Percentiles rank a stretch among this genome's conserved stretches.
Evolutionary conservation across 176 grass and related monocot species (phyloP).

Genomic region (Phoenix dactylifera): DNA sequence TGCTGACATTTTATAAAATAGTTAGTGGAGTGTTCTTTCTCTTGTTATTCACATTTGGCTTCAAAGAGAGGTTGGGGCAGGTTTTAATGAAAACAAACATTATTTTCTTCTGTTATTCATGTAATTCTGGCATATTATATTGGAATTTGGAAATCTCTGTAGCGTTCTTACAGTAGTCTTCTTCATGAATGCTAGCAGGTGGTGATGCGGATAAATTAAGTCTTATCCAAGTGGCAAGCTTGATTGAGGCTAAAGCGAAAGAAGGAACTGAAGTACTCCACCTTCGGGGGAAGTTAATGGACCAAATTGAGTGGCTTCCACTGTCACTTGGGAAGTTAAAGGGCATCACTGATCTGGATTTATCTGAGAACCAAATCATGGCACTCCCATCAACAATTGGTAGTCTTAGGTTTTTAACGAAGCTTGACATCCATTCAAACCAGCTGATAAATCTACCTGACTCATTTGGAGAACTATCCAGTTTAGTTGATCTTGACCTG

Average conservation of each 20-base stretch:
- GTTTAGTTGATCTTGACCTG: constrained; percentile 67
- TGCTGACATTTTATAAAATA: too few relatives aligned
- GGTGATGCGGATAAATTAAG: constrained; percentile 54
- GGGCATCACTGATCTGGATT: constrained; percentile 62
- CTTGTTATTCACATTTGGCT: too few relatives aligned
- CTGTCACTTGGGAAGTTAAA: constrained; percentile 87
- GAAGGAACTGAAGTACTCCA: constrained; percentile 49
- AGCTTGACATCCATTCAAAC: constrained; percentile 90
- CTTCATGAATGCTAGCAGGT: constrained; percentile 4
- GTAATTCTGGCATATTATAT: too few relatives aligned
- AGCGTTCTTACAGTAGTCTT: too few relatives aligned
- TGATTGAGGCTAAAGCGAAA: constrained; percentile 86
- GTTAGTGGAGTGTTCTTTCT: too few relatives aligned
- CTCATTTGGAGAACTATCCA: constrained; percentile 81
- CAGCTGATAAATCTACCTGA: constrained; percentile 81
- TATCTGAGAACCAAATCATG: constrained; percentile 88
- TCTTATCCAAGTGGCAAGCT: constrained; percentile 91
- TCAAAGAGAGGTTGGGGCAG: too few relatives aligned
- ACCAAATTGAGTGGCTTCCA: constrained; percentile 95
- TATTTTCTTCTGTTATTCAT: too few relatives aligned
- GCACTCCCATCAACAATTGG: constrained; percentile 73
- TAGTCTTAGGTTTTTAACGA: constrained; percentile 63
- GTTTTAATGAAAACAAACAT: too few relatives aligned
- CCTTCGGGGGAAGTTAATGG: constrained; percentile 73
- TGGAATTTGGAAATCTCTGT: too few relatives aligned